Evolutionary conservation across 2,329 filamentous ascomycete genomes (phyloP).

Genomic region (Verticillium isaacii): DNA sequence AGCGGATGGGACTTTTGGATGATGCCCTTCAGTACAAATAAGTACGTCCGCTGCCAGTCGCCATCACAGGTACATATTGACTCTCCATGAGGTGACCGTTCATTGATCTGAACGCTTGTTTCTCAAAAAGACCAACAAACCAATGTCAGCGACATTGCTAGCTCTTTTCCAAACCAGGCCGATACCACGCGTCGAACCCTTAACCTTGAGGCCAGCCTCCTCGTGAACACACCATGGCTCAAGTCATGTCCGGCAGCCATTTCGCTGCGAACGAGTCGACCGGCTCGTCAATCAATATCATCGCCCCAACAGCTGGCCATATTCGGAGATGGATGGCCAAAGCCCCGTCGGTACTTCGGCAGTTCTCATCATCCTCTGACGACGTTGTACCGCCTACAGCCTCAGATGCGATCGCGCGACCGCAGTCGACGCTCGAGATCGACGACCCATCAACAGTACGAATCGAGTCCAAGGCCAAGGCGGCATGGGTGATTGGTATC

Average conservation of each 20-base stretch:
- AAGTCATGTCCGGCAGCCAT: not conserved
- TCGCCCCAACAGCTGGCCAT: not conserved
- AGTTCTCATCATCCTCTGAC: not conserved
- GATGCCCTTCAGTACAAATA: not conserved
- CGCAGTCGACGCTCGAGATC: not conserved
- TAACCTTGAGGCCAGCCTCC: not conserved
- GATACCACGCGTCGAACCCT: not conserved
- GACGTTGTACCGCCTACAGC: not conserved
- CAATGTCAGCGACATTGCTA: not conserved
- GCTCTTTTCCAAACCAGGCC: not conserved
- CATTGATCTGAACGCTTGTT: too few species aligned
- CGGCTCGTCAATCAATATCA: not conserved
- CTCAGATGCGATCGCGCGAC: not conserved
- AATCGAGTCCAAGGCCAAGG: not conserved
- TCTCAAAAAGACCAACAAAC: not conserved
- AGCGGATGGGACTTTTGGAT: not conserved
- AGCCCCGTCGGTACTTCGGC: not conserved
- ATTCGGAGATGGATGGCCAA: not conserved
- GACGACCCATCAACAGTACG: not conserved
- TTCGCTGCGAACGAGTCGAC: not conserved
- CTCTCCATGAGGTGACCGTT: too few species aligned
- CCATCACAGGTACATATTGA: too few species aligned
- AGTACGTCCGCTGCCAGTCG: not conserved
- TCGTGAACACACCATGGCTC: not conserved
- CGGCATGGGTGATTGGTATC: not conserved